Base-by-base conservation (phyloP, 228 moss, liverwort and hornwort genomes). In the Sphagnum magellanicum region DNA sequence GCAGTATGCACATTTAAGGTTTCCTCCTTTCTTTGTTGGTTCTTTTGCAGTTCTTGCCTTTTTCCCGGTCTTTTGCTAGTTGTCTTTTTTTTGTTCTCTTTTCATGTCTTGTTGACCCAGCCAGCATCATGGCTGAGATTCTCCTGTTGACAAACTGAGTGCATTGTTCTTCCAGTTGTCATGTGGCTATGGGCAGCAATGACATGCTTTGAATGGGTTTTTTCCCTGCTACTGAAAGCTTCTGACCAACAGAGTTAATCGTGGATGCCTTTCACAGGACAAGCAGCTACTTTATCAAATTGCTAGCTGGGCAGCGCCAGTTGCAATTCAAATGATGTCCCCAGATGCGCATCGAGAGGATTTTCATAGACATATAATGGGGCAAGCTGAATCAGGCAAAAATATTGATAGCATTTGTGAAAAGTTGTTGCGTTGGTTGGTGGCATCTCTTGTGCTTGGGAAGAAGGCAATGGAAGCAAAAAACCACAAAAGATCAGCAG, bases 351-450 rank as follows among this genome's bases (percentile, higher is more conserved):
- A 6, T 49, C 4, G 49, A 58, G 17, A 17, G 9, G 17, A 16
- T 53, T 60, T 32, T 51, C 48, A 10, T 5, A 16, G 6, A 48
- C 6, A 50, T 32, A 32, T 32, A 32, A 68, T 50, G 59, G 64
- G 49, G 13, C 60, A 53, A 60, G 0, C 51, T n/a, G 79, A 80
- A 47, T 13, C 15, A 13, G 67, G 52, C 9, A 75, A 66, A 6
- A 60, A 60, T 47, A 67, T 77, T 47, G 90, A 93, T 72, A 74
- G 78, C 61, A 67, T 87, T 49, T 67, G 68, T 5, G 84, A 82
- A 62, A 98, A 98, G 78, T 68, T 98, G 53, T 71, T 76, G 46
- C 88, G 93, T 67, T 98, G 93, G 93, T 62, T 93, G 16, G 68
- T 88, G 60, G 88, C 91, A 53, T 87, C 93, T 62, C 75, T 98